Base-by-base conservation (phyloP, 1,284 basidiomycete species). In the Tilletia indica region DNA sequence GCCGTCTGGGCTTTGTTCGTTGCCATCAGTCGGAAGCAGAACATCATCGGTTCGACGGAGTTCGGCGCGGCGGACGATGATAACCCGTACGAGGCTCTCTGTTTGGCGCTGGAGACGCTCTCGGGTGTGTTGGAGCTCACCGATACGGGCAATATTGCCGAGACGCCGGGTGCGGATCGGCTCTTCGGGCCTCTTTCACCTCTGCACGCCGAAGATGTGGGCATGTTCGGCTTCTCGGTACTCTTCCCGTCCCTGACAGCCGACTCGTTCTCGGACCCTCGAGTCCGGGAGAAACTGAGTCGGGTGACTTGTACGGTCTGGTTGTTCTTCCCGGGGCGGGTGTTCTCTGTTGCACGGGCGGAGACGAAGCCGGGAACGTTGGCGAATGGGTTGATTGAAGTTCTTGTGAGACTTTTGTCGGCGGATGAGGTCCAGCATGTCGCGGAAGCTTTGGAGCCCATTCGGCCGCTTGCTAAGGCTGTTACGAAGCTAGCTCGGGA, bases 61-160 rank as follows among this genome's bases (percentile, higher is more conserved):
- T 45, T 71, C 16, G n/a, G 68, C 54, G 66, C 21, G 34, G 58
- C 42, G 67, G 78, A 80, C 34, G 78, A 80, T 38, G 77, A 80
- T 25, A 70, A 71, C 38, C 78, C 78, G 25, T 80, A 74, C 68
- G 78, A 80, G 56, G 78, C 77, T 0, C 48, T 80, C 16, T 74
- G 74, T 51, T 54, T 80, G 42, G 54, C 76, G 3, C 54, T 76
- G 21, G 78, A 80, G 70, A 61, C 75, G 19, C 69, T 80, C 2
- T 51, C 31, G 12, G 78, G 77, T 69, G 51, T 79, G 12, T 68
- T 74, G 0, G 74, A 75, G 0, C 72, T 73, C 19, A 70, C 73
- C 8, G 56, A 72, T 0, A 73, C 75, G 0, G 76, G 75, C 0
- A 71, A 61, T 73, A 39, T 42, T 6, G 66, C 39, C 2, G 77